Base-by-base conservation (phyloP, 2,329 filamentous ascomycete species). In the Pseudogymnoascus sp. region DNA sequence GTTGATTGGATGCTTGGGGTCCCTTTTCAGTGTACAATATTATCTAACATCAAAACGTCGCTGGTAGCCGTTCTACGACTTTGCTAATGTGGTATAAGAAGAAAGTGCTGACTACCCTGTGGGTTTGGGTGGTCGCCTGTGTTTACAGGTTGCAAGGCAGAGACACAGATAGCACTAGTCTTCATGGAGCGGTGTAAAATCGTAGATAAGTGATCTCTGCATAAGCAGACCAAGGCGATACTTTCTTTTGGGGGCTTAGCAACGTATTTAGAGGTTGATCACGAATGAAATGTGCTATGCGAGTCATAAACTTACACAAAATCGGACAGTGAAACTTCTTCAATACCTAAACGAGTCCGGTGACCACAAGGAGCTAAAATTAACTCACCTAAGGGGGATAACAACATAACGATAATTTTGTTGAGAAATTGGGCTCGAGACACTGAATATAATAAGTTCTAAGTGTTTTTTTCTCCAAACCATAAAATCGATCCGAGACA, bases 221-320 rank as follows among this genome's bases (percentile, higher is more conserved):
- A 55, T 55, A 55, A 55, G 29, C 49, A 55, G 29, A 21, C 49
- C 49, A 55, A 33, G 49, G 49, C 29, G 29, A 35, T 33, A 55
- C 49, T 55, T 55, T 55, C 49, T 55, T 55, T 55, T 35, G 49
- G 49, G 29, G 7, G 26, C 12, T 55, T 33, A 55, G 49, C n/a
- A 55, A 29, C 16, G 49, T 16, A 55, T 55, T 33, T 55, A 35
- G 16, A 35, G 49, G 49, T 10, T 55, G 49, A 55, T 55, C 49
- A 55, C 49, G 49, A 33, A 55, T 55, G 29, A 55, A 55, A 55
- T 35, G 49, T 55, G 49, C 49, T 55, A 55, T 55, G 29, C 49
- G 49, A 55, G 49, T 55, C 49, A 55, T 33, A 33, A 55, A 55
- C 49, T 19, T 55, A 55, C 49, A 55, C 49, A 55, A 55, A 55